Evolutionary conservation across 108 stramenopile species (phyloP).

Genomic region (Nitzschia sp.): DNA sequence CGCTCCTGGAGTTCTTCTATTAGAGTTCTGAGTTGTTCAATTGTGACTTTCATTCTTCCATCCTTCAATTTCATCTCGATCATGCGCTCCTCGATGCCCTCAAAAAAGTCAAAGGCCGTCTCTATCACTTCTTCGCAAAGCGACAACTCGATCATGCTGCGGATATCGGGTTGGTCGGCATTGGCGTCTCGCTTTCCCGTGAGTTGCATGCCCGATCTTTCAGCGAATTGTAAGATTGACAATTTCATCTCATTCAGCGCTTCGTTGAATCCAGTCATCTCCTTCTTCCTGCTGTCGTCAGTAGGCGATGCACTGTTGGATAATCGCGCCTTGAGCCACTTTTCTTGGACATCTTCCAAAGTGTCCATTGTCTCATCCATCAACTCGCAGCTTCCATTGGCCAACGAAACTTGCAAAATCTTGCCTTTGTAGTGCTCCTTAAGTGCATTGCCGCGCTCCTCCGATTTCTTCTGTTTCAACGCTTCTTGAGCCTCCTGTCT

Average conservation of each 20-base stretch:
- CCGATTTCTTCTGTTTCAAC: constrained; percentile 14
- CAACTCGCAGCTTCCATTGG: constrained; percentile 26
- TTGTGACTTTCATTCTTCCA: constrained; percentile 2
- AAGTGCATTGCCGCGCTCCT: constrained; percentile 12
- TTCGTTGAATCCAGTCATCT: neutral
- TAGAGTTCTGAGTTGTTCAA: constrained; percentile 10
- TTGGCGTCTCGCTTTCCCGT: constrained; percentile 10
- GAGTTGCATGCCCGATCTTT: constrained; percentile 25
- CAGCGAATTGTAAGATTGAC: constrained; percentile 6
- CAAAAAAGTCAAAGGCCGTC: neutral
- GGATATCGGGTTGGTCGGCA: constrained; percentile 8
- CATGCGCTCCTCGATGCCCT: constrained; percentile 9
- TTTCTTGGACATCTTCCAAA: constrained; percentile 13
- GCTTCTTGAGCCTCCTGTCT: constrained; percentile 10
- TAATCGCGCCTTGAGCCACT: neutral
- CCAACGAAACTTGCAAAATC: constrained; percentile 23
- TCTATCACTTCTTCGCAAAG: constrained; percentile 26
- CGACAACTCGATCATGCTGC: constrained; percentile 16
- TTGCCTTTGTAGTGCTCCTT: constrained; percentile 34
- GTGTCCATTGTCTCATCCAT: constrained; percentile 35
- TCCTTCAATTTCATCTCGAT: constrained; percentile 4
- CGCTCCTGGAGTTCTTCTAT: constrained; percentile 21
- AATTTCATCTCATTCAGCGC: constrained; percentile 19
- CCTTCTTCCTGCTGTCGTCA: constrained; percentile 4
- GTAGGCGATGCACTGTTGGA: neutral